Percentiles rank a stretch among this genome's conserved stretches.
Conservation (phyloP, 495 filamentous ascomycete species). For the Aspergillus olivimuriae region DNA sequence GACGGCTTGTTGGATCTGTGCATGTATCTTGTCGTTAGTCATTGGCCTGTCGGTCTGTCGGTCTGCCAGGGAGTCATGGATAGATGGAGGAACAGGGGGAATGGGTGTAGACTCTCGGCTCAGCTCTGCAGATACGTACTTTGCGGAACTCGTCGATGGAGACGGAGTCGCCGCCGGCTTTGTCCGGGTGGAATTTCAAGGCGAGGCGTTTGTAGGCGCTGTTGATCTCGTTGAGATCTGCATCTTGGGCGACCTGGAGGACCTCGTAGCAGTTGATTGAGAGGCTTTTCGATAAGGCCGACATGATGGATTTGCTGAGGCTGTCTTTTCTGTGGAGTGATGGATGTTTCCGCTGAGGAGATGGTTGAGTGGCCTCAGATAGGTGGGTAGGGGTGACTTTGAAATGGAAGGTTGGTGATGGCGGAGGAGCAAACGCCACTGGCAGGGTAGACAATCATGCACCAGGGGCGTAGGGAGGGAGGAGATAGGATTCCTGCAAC, state of each 20-base stretch:
- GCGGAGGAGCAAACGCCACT: no score
- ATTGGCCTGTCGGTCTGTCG: neutral
- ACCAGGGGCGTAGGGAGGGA: no score
- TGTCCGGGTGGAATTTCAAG: slow-evolving; percentile 56
- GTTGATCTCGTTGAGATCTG: slow-evolving; percentile 36
- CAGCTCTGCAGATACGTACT: slow-evolving; percentile 11
- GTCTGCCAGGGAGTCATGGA: neutral
- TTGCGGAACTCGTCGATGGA: slow-evolving; percentile 40
- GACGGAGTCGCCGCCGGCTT: slow-evolving; percentile 35
- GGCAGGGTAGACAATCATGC: no score
- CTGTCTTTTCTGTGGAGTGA: neutral
- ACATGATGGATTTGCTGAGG: slow-evolving; percentile 4
- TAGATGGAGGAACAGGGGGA: neutral
- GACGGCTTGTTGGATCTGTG: slow-evolving; percentile 33
- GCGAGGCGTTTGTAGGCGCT: slow-evolving; percentile 42
- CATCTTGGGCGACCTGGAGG: slow-evolving; percentile 27
- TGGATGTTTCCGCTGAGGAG: no score
- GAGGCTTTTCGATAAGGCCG: neutral
- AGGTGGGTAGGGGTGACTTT: neutral
- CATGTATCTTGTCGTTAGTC: neutral
- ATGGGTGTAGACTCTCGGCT: neutral
- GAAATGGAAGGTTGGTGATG: no score
- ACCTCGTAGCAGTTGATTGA: slow-evolving; percentile 27
- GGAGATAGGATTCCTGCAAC: no score
- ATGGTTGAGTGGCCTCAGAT: neutral